Base-by-base conservation (phyloP, 352 stramenopile genomes). In the Lagenidium giganteum region DNA sequence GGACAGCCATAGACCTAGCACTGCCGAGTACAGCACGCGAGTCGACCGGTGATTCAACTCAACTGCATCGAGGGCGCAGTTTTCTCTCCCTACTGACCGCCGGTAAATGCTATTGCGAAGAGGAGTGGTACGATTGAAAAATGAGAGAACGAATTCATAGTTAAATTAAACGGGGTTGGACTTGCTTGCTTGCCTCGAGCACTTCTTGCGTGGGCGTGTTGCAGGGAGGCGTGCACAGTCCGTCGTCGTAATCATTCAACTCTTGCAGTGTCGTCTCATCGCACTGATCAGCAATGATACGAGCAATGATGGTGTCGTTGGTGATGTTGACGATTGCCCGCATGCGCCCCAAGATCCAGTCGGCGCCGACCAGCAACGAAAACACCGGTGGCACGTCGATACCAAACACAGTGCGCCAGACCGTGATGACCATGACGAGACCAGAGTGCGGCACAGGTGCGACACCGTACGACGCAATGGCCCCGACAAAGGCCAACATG, bases 291-390 rank as follows among this genome's bases (percentile, higher is more conserved):
- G 72, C 75, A 36, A 92, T 83, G 49, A 92, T 89, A 5, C 76
- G 74, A 18, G 69, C 70, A 23, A 89, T 62, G 49, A 88, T 85
- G 11, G 74, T 83, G 58, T 89, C 76, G 55, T 85, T 87, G n/a
- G 75, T 87, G 56, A 92, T 79, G 52, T 89, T 92, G 50, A 86
- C 69, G 20, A 88, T 54, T 18, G 76, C 75, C 4, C 72, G 68
- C 51, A 85, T 77, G 20, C 77, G 74, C 52, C 89, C 73, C 29
- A 90, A 40, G 42, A 90, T 67, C 68, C 76, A 88, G 47, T 90
- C 75, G 4, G 51, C 66, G 20, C 72, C 82, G 36, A 90, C 75
- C 12, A 90, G 34, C 42, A 87, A 66, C 8, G 68, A 71, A 44
- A 93, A 90, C 8, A 70, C 69, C 11, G 69, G 50, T 1, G 77